Evolutionary conservation across 768 basidiomycete species (phyloP), one percentile per base, ranked within the genome.

Genomic region (Boletus rex-veris): DNA sequence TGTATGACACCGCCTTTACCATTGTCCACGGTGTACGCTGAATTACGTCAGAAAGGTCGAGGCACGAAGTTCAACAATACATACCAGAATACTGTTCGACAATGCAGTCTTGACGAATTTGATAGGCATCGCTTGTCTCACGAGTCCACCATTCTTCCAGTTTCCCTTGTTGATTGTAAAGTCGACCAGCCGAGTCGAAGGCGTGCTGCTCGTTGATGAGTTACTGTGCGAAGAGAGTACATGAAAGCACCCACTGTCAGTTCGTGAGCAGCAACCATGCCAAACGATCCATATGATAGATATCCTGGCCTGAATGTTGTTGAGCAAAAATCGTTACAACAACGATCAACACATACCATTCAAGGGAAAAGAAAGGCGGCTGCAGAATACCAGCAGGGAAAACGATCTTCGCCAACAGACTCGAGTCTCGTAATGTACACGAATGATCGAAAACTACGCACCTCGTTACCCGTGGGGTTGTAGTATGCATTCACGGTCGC

Each of bases 341-440:
- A 40, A 4, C 11, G 19, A 18, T 3, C 1, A 44, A 28, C 35
- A 55, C 78, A 37, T 55, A 89, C 89, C 92, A 96, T 51, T 83
- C 76, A 48, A 81, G 75, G 5, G 80, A 81, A 77, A 94, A 98
- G 80, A 94, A 98, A 0, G 95, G 95, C 2, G 91, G 86, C 58
- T 87, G 92, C 16, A 98, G 73, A 63, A 98, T 94, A 24, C 97
- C 97, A 19, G 97, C 96, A 9, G 97, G 95, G 75, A 99, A 98
- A 19, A 93, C 91, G 48, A 95, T 93, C 86, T 91, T 54, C 42
- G 14, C 26, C n/a, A 45, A 5, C 28, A 41, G 48, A 31, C 52
- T 7, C 1, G 14, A 48, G 45, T 35, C 12, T n/a, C 15, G n/a
- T 14, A 11, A 44, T 37, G 3, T 4, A 33, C 21, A 28, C 11